Conservation (phyloP, 2,329 filamentous ascomycete species). For the Colletotrichum sp. region DNA sequence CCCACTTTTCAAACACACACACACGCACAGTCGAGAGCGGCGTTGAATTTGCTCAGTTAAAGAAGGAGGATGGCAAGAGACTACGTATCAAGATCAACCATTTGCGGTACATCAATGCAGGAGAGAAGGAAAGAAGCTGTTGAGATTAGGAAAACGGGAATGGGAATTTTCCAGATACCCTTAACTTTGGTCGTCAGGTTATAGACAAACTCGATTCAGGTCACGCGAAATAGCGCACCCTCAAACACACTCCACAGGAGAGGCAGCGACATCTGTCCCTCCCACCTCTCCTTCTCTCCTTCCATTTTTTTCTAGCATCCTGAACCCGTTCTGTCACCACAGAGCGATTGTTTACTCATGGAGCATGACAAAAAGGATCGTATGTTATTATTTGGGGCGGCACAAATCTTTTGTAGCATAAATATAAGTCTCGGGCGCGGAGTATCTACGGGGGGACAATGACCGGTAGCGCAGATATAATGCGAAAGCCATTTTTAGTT, state of each 20-base stretch:
- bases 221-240: conserved; percentile 22
- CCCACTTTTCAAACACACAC: background rate
- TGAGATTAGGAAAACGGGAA: conserved; percentile 19
- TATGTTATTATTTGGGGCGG: background rate
- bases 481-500: background rate
- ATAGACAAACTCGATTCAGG: conserved; percentile 37
- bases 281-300: background rate
- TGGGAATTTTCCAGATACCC: conserved; percentile 35
- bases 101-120: background rate
- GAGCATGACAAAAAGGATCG: background rate
- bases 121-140: conserved; percentile 5
- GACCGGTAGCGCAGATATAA: background rate
- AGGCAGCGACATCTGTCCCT: background rate
- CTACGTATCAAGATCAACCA: background rate
- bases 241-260: background rate
- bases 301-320: background rate
- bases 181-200: conserved; percentile 34
- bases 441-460: background rate
- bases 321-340: background rate
- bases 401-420: background rate
- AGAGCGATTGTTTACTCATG: background rate
- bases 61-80: background rate
- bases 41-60: conserved; percentile 23
- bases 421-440: background rate
- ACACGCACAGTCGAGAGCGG: background rate